Evolutionary conservation across 2,329 filamentous ascomycete genomes (phyloP).

Genomic region (Myriosclerotinia duriaeana): DNA sequence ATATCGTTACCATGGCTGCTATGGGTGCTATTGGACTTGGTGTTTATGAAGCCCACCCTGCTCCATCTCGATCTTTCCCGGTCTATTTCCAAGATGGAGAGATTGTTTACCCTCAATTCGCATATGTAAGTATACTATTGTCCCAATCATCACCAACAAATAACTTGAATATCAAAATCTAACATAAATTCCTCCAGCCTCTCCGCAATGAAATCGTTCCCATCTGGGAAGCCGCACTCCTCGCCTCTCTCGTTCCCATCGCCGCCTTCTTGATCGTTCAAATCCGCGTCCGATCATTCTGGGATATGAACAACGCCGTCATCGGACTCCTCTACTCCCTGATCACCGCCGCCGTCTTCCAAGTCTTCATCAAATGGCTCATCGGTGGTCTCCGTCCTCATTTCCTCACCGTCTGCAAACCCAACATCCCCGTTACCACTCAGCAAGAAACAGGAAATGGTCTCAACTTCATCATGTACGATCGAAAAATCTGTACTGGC

Average conservation of each 20-base stretch:
- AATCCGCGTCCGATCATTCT: conserved; percentile 66
- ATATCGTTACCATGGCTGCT: conserved; percentile 64
- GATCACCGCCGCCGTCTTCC: conserved; percentile 68
- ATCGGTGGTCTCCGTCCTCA: conserved; percentile 72
- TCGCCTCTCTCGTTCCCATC: conserved; percentile 65
- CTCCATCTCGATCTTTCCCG: conserved; percentile 67
- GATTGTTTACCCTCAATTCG: conserved; percentile 68
- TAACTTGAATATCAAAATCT: not conserved
- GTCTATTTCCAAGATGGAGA: conserved; percentile 65
- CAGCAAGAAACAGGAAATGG: conserved; percentile 49
- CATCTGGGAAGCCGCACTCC: conserved; percentile 67
- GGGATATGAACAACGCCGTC: conserved; percentile 69
- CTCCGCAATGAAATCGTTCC: conserved; percentile 69
- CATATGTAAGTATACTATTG: conserved; percentile 50
- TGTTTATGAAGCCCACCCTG: conserved; percentile 64
- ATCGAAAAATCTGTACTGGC: conserved; percentile 68
- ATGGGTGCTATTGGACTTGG: conserved; percentile 68
- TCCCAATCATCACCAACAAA: accelerated
- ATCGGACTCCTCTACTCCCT: conserved; percentile 69
- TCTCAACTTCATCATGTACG: conserved; percentile 63
- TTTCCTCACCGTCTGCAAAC: conserved; percentile 70
- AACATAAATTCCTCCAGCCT: conserved; percentile 37
- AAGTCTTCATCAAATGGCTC: conserved; percentile 73
- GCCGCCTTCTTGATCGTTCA: conserved; percentile 64
- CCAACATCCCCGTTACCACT: conserved; percentile 48